Conservation (phyloP, 2,329 filamentous ascomycete genomes). For the Aquanectria penicillioides region DNA sequence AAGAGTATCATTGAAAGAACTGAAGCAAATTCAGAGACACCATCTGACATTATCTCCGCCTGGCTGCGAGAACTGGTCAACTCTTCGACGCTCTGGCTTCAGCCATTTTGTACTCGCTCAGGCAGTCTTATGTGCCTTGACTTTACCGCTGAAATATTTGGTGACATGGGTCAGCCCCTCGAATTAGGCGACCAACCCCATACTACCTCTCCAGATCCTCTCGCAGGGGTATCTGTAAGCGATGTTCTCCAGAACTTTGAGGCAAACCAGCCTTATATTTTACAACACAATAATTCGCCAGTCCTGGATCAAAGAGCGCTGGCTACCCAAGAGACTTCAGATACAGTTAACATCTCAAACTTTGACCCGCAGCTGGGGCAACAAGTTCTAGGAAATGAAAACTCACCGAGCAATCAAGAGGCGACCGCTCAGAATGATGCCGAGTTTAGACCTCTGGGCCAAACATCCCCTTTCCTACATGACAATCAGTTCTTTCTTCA, state of each 20-base stretch:
- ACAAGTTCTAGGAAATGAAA: background rate
- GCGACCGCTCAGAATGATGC: background rate
- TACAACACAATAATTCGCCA: background rate
- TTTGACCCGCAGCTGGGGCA: background rate
- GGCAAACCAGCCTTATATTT: background rate
- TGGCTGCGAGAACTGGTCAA: constrained; percentile 18
- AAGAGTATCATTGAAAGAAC: constrained; percentile 24
- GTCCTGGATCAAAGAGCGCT: background rate
- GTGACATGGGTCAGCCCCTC: background rate
- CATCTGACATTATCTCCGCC: constrained; percentile 24
- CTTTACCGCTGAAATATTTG: background rate
- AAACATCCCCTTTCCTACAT: background rate
- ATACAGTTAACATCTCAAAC: background rate
- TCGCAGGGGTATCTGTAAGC: background rate
- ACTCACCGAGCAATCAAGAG: background rate
- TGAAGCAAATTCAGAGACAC: constrained; percentile 4
- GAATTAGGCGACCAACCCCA: background rate
- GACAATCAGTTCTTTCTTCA: constrained; percentile 30
- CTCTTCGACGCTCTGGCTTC: constrained; percentile 24
- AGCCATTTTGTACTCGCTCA: constrained; percentile 5
- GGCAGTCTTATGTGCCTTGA: background rate
- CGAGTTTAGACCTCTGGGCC: background rate
- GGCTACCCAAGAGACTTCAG: background rate
- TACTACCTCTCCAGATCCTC: background rate
- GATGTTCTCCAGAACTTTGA: background rate